Evolutionary conservation across 768 basidiomycete genomes (phyloP), one percentile per base, ranked within the genome.

Genomic region (Hirschioporus abietinus): DNA sequence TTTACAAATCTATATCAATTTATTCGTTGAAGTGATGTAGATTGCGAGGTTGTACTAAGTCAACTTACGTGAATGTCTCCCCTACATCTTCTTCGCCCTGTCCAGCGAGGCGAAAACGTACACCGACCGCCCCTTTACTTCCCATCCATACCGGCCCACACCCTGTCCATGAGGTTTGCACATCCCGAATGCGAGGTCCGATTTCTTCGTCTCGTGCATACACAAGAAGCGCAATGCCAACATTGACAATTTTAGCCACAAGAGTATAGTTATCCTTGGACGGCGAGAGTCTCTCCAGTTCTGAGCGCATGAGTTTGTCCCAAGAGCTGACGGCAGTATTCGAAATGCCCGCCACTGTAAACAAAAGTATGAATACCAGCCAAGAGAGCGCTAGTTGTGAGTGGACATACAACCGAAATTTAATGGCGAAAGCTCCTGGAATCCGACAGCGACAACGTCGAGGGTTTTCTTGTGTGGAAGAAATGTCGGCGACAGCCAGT

Each of bases 101-200:
- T 9, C 79, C 81, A n/a, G 81, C 76, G 24, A 95, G 81, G 63
- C 90, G 86, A 76, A 99, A 89, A 57, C 96, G 84, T 58, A 95
- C 82, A 17, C 91, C 95, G 1, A 97, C 95, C 0, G 93, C 96
- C 27, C 94, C 95, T 77, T 99, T 99, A 79, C 98, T 97, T 7
- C 92, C 93, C 92, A 97, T 92, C 70, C 85, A 88, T 18, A 75
- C 83, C 35, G 86, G 88, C 67, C 80, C 83, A 73, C 75, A 86
- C 7, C 92, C 90, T 0, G 88, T 91, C 88, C 92, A 90, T 66
- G 85, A 79, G 61, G 90, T 89, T 72, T 93, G 82, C 36, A 92
- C 85, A 70, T 92, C 85, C 67, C 80, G 77, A 24, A 90, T 79
- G 65, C 78, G 80, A 66, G 88, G 82, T 60, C 84, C 87, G 63